Evolutionary conservation across 139 green algal species (phyloP), one percentile per base, ranked within the genome.

Genomic region (Micromonas commoda): DNA sequence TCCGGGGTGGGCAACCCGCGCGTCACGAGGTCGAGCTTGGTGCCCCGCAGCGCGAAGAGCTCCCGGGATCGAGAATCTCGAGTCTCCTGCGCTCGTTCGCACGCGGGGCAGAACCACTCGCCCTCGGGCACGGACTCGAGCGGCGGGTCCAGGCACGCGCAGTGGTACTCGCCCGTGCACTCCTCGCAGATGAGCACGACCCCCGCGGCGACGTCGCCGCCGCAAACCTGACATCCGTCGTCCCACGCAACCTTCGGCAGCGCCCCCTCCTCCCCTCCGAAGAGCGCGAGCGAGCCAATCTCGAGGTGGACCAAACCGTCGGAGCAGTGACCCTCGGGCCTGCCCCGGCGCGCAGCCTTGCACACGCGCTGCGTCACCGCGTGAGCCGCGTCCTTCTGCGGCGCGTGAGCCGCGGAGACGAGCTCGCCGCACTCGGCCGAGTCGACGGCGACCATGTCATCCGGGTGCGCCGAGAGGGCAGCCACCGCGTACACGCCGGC

Each of bases 21-120:
- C 45, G 45, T 16, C 9, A 57, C 45, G n/a, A n/a, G n/a, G n/a
- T n/a, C n/a, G n/a, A n/a, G n/a, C n/a, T n/a, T n/a, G n/a, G n/a
- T n/a, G n/a, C n/a, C n/a, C n/a, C n/a, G n/a, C n/a, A n/a, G n/a
- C n/a, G n/a, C n/a, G n/a, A n/a, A n/a, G n/a, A n/a, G n/a, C n/a
- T n/a, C n/a, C n/a, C n/a, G n/a, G n/a, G n/a, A n/a, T n/a, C n/a
- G n/a, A n/a, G n/a, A n/a, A n/a, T n/a, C n/a, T n/a, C n/a, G n/a
- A n/a, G n/a, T n/a, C 2, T 75, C 38, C 37, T 75, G 31, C 23
- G 52, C 29, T 3, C 37, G 37, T 4, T 69, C 35, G 76, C 76
- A 81, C 21, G 21, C 53, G 21, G 76, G 76, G 64, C 76, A 81
- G 65, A 81, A 81, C 76, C 76, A 81, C 29, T 76, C 65, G 6